Evolutionary conservation across 2,329 filamentous ascomycete genomes (phyloP), one percentile per base, ranked within the genome.

Genomic region (Fusarium lateritium): DNA sequence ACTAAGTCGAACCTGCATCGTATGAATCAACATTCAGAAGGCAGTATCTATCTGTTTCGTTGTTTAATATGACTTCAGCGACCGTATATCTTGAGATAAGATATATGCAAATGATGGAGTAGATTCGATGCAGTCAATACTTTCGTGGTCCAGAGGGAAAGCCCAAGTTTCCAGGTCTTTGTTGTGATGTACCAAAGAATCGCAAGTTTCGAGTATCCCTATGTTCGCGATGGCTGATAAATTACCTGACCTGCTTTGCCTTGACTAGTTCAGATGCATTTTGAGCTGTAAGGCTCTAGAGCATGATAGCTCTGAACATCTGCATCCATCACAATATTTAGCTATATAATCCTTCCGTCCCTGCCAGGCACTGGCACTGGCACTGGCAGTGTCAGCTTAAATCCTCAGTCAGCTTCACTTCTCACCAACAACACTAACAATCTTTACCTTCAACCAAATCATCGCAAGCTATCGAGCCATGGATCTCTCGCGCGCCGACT

Each of bases 401-500:
- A 31, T n/a, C 28, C 36, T 26, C 2, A 22, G 15, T 19, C 46
- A 52, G 44, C 51, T 47, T 49, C 4, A 3, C 2, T 56, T 19
- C 22, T 13, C 31, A 61, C 19, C 15, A 44, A 22, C 21, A 40
- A n/a, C 55, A 55, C 33, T 13, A 40, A 15, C 13, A 38, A 9
- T 19, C 9, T 14, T 22, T 13, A 26, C 19, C 9, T 3, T 15
- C 42, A 21, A 17, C 46, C n/a, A 22, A 44, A 39, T 43, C 47
- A 24, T 11, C 38, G 34, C 15, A 24, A 17, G 7, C 36, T 2
- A 52, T 28, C 5, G 22, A 34, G 34, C 1, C 34, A 77, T 77
- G 75, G 2, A 71, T 31, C 59, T 72, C 28, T 72, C 75, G 3
- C 63, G 70, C 11, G 57, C 68, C 26, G 68, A 76, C 15, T 62